These are phyloP conservation scores for Acanthamoeba culbertsoni DNA, from an alignment of 208 protist genomes.

Conservation along the genomic window DNA sequence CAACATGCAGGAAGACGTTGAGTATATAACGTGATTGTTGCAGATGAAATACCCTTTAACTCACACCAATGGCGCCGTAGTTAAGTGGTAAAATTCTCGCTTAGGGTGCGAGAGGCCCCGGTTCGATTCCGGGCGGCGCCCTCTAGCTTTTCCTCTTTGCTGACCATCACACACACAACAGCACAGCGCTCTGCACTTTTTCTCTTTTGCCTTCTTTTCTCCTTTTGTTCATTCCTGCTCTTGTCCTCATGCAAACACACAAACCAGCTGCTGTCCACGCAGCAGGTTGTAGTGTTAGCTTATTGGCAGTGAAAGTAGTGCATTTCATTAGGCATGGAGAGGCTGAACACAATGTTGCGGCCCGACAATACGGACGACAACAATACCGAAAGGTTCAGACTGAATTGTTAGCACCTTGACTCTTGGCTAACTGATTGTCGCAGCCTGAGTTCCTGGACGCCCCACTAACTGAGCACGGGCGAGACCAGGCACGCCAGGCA, in stretches of 20 bases:
- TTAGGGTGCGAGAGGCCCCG: slow-evolving; percentile 42
- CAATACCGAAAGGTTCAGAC: not conserved
- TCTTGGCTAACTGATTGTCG: no score
- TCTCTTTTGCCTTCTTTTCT: not conserved
- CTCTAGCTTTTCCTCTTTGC: not conserved
- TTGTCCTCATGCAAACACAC: not conserved
- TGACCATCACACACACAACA: not conserved
- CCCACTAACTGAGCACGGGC: not conserved
- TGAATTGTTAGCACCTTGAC: not conserved
- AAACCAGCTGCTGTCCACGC: not conserved
- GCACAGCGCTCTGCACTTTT: no score
- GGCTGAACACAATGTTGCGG: slow-evolving; percentile 15
- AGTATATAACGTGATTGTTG: not conserved
- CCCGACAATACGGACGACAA: not conserved
- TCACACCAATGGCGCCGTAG: not conserved
- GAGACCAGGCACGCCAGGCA: not conserved
- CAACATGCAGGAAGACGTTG: not conserved
- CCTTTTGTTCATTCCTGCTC: not conserved
- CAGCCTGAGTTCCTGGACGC: slow-evolving; percentile 5
- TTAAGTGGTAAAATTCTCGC: slow-evolving; percentile 49
- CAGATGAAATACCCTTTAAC: not conserved
- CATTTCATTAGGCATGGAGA: not conserved
- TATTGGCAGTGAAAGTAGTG: slow-evolving; percentile 14
- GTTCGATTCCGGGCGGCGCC: slow-evolving; percentile 40
- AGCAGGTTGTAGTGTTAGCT: no score